Evolutionary conservation across 768 basidiomycete genomes (phyloP), one percentile per base, ranked within the genome.

Genomic region (Amanita brunnescens): DNA sequence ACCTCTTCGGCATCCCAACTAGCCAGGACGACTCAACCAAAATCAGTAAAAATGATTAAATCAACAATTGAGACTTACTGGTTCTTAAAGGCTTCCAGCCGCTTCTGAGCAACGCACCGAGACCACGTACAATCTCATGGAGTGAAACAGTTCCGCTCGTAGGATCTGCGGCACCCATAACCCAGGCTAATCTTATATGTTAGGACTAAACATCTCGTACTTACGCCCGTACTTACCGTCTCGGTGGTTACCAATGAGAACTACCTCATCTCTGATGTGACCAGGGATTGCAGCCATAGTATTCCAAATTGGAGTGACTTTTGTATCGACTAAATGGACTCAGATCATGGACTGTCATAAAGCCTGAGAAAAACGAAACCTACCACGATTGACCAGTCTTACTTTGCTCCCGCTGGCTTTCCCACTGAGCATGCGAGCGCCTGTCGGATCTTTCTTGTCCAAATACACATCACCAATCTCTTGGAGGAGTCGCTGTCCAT

Each of bases 251-350:
- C 93, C 94, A 46, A 97, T 66, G 6, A 96, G 63, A 20, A 97
- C 82, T 2, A 93, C 80, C 64, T 96, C 94, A 59, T 92, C 83
- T 52, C 76, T 76, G 59, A 93, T 78, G 52, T 84, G 79, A 2
- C 91, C 92, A 6, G 90, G 91, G 52, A 94, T 86, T 24, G 83
- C 75, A 9, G 77, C 85, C 78, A 87, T 87, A 12, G 81, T 75
- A 67, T 95, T 96, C 91, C 91, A 95, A 43, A 95, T 91, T 13
- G 91, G 90, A 4, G 77, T 92, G 10, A 93, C 79, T 60, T 83
- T 80, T 24, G 77, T 81, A 51, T 91, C 77, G 35, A 95, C 87
- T 83, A 47, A 14, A 38, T 43, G 6, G 3, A 2, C 5, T 38
- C 14, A 4, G 6, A 34, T 3, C 21, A 26, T 23, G 8, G 24